phyloP scores from a whole-genome alignment of 164 flowering plant genomes.

The Stephania yunnanensis region DNA sequence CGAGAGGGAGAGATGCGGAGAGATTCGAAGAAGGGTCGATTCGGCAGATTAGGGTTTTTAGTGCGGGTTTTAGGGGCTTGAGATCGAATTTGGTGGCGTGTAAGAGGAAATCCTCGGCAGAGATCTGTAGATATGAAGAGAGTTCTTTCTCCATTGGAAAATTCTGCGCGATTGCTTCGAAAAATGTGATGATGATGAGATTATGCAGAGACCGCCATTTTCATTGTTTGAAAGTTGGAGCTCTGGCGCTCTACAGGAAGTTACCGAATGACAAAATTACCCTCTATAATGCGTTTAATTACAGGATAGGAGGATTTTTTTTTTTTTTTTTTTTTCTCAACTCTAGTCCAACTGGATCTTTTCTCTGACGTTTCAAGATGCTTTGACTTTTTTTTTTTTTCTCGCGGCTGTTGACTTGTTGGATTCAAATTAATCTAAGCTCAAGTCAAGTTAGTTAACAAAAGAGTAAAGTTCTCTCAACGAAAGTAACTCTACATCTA shows the following conservation, averaged over 20 bases:
- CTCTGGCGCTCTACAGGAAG: too few species aligned
- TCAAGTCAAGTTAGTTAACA: background rate
- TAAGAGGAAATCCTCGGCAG: conserved; percentile 67
- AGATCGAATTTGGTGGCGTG: conserved; percentile 34
- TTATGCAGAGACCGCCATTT: conserved; percentile 8
- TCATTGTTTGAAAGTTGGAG: conserved; percentile 2
- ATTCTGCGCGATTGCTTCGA: background rate
- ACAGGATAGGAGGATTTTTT: too few species aligned
- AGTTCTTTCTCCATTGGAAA: conserved; percentile 63
- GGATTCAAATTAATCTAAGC: background rate
- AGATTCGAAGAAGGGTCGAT: conserved; percentile 42
- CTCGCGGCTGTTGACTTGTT: too few species aligned
- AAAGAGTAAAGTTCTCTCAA: background rate
- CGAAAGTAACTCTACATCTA: background rate
- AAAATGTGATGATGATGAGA: background rate
- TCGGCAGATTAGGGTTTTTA: conserved; percentile 59
- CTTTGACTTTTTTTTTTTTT: too few species aligned
- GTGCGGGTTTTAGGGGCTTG: conserved; percentile 44
- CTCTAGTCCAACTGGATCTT: too few species aligned
- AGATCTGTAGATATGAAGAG: conserved; percentile 50
- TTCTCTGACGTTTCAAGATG: too few species aligned
- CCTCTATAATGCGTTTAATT: too few species aligned
- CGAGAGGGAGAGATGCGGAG: conserved; percentile 49
- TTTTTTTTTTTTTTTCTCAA: too few species aligned
- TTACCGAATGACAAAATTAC: too few species aligned